Conservation (phyloP, 1,139 yeast species). For the Geotrichum fermentans region DNA sequence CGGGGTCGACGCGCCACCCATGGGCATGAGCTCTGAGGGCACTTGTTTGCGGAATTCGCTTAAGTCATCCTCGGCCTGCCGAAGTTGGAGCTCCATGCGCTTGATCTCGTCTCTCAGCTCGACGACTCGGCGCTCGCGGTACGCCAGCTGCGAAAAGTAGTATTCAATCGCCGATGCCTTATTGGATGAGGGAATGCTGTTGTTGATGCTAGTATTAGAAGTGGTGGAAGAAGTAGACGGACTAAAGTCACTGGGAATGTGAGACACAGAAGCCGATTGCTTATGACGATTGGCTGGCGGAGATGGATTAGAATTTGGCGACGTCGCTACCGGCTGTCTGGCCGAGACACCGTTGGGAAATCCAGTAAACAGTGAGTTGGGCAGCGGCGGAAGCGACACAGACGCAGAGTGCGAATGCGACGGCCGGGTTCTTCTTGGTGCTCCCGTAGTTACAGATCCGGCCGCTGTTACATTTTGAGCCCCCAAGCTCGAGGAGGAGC, state of each 20-base stretch:
- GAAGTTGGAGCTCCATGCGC: conserved; percentile 31
- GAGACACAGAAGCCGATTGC: conserved; percentile 13
- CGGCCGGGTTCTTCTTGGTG: conserved; percentile 8
- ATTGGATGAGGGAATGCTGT: not conserved
- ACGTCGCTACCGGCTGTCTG: conserved; percentile 3
- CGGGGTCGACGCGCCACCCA: not conserved
- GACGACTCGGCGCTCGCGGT: conserved; percentile 37
- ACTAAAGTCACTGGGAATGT: not conserved
- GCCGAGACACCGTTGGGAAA: not conserved
- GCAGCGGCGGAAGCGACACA: conserved; percentile 12
- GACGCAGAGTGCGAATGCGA: conserved; percentile 16
- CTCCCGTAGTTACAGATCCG: not conserved
- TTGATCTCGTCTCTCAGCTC: conserved; percentile 36
- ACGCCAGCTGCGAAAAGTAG: conserved; percentile 35
- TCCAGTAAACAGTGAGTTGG: not conserved
- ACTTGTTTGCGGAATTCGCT: conserved; percentile 13
- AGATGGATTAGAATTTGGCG: conserved; percentile 4
- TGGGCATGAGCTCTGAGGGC: conserved; percentile 11
- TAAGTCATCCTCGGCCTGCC: conserved; percentile 33
- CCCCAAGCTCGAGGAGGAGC: conserved; percentile 2
- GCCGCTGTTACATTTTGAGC: not conserved
- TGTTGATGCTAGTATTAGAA: not conserved
- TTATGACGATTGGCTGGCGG: conserved; percentile 3
- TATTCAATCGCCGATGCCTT: conserved; percentile 15
- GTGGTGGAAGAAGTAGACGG: not conserved